These are phyloP conservation scores for Cyclotella kingstonii DNA, from an alignment of 108 stramenopile genomes.

Conservation along the genomic window DNA sequence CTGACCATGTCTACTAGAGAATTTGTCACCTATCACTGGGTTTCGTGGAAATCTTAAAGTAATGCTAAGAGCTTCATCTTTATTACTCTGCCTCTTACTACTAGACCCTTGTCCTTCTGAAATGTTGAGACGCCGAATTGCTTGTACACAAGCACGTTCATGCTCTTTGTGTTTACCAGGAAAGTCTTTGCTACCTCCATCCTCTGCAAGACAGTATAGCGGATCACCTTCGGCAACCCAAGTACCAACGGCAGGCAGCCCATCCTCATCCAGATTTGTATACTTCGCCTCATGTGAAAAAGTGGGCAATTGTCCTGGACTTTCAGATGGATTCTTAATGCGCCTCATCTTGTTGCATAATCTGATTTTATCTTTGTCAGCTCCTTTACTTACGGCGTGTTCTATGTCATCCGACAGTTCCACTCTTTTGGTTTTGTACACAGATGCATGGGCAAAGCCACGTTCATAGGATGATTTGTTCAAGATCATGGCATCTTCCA, in stretches of 20 bases:
- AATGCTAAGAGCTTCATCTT: slow-evolving; percentile 59
- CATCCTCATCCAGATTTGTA: slow-evolving; percentile 85
- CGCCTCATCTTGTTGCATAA: slow-evolving; percentile 39
- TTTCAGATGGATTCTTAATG: slow-evolving; percentile 32
- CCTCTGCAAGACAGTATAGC: slow-evolving; percentile 89
- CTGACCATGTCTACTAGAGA: slow-evolving; percentile 98
- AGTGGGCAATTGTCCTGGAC: slow-evolving; percentile 33
- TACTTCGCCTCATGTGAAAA: slow-evolving; percentile 52
- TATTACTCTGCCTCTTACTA: slow-evolving; percentile 37
- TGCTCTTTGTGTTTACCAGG: slow-evolving; percentile 90
- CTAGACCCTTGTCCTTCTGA: slow-evolving; percentile 22
- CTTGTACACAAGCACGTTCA: slow-evolving; percentile 88
- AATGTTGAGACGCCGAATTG: slow-evolving; percentile 61
- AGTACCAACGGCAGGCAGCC: slow-evolving; percentile 89
- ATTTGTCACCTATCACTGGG: slow-evolving; percentile 99
- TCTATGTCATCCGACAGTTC: slow-evolving; percentile 81
- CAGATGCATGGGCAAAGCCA: slow-evolving; percentile 92
- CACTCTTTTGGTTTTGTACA: slow-evolving; percentile 93
- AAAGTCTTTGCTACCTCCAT: slow-evolving; percentile 59
- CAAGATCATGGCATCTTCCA: slow-evolving; percentile 99
- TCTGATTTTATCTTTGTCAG: slow-evolving; percentile 52
- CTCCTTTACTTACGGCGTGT: slow-evolving; percentile 51
- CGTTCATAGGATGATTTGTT: slow-evolving; percentile 94
- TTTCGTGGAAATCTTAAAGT: slow-evolving; percentile 94
- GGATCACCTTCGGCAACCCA: slow-evolving; percentile 86